phyloP scores from a whole-genome alignment of 2,329 filamentous ascomycete species.

The Aureobasidium sp. region DNA sequence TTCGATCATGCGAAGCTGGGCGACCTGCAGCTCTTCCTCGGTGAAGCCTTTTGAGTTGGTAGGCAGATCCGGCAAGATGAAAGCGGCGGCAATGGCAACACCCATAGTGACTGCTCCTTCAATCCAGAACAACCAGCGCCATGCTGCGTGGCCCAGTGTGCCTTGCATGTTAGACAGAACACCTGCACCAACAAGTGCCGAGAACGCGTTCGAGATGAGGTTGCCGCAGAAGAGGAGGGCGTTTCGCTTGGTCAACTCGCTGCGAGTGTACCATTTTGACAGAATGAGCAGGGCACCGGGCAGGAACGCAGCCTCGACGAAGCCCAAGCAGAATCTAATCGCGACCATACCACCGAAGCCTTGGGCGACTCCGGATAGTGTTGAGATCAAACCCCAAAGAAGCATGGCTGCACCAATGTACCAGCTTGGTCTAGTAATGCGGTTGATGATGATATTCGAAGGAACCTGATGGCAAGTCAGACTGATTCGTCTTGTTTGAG shows the following conservation, averaged over 20 bases:
- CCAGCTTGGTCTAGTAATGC: conserved; percentile 30
- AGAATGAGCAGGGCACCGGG: conserved; percentile 34
- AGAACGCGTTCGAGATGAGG: conserved; percentile 54
- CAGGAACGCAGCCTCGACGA: conserved; percentile 38
- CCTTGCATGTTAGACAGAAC: conserved; percentile 57
- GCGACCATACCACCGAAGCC: conserved; percentile 29
- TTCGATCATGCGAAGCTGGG: conserved; percentile 31
- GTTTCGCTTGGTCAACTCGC: conserved; percentile 29
- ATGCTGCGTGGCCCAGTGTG: conserved; percentile 47
- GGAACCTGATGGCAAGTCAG: conserved; percentile 27
- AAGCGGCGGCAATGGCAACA: conserved; percentile 49
- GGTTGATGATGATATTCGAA: conserved; percentile 38
- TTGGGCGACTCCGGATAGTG: conserved; percentile 26
- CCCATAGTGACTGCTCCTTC: conserved; percentile 57
- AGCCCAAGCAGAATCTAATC: conserved; percentile 32
- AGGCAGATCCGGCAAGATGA: conserved; percentile 41
- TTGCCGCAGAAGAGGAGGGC: conserved; percentile 21
- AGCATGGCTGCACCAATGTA: conserved; percentile 31
- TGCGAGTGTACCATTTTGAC: conserved; percentile 42
- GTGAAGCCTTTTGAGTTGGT: conserved; percentile 30
- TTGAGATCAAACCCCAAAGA: conserved; percentile 32
- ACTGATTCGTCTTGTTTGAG: background rate
- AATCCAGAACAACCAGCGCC: conserved; percentile 36
- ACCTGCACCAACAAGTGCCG: conserved; percentile 47
- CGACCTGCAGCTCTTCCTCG: conserved; percentile 26